phyloP scores from a whole-genome alignment of 2,329 filamentous ascomycete genomes.

The Trichoderma koningii region DNA sequence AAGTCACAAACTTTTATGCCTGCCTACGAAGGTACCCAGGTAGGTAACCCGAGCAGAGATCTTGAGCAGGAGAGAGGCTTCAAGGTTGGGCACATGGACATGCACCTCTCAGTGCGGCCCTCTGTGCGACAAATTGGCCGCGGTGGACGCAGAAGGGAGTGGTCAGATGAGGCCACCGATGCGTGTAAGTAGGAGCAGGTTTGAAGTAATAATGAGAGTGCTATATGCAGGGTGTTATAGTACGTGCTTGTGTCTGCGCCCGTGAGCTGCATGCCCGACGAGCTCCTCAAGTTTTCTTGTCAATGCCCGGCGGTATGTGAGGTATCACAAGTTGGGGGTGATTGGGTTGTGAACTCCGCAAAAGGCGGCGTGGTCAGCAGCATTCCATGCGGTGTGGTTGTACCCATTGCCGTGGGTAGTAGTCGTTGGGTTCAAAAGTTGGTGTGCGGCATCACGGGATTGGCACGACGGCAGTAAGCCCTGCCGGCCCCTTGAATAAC shows the following conservation, averaged over 20 bases:
- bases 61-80: neutral
- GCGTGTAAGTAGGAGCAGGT: neutral
- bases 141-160: slow-evolving; percentile 14
- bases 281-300: neutral
- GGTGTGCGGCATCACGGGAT: no score
- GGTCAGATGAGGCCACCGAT: slow-evolving; percentile 24
- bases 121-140: neutral
- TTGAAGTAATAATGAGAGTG: neutral
- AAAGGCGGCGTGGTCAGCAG: slow-evolving; percentile 5
- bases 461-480: neutral
- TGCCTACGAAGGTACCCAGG: no score
- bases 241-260: neutral
- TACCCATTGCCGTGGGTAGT: no score
- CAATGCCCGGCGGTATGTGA: neutral
- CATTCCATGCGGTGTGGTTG: slow-evolving; percentile 3
- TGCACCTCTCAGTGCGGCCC: neutral
- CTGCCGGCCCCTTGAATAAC: slow-evolving; percentile 13
- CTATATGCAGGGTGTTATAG: neutral
- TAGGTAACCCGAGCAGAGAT: neutral
- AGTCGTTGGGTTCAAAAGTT: no score
- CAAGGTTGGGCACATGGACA: slow-evolving; percentile 1
- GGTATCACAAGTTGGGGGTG: neutral
- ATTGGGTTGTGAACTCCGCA: slow-evolving; percentile 3
- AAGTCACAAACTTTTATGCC: neutral
- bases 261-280: slow-evolving; percentile 13